These are phyloP conservation scores for Beta lomatogona DNA, from an alignment of 179 eudicot species.

Conservation along the genomic window DNA sequence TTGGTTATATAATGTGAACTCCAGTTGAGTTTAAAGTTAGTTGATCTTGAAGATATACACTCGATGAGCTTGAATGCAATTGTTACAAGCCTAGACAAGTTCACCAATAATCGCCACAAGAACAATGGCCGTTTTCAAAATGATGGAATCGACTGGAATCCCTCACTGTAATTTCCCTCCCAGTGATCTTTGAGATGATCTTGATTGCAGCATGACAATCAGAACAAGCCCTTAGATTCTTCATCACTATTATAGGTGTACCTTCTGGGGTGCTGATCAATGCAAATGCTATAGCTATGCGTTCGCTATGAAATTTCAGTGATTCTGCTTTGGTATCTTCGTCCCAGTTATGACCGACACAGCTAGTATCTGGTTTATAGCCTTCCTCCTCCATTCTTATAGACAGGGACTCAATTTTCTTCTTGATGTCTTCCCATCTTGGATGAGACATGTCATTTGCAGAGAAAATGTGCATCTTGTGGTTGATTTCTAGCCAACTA, in stretches of 20 bases:
- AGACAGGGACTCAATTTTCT: slow-evolving; percentile 51
- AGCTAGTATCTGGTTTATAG: slow-evolving; percentile 68
- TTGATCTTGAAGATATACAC: too few species aligned
- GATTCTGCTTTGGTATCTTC: slow-evolving; percentile 65
- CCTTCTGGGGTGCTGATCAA: slow-evolving; percentile 84
- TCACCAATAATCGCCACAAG: slow-evolving; percentile 94
- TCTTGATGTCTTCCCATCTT: slow-evolving; percentile 51
- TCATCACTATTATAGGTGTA: slow-evolving; percentile 69
- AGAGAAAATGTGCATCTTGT: slow-evolving; percentile 62
- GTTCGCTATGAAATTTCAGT: slow-evolving; percentile 76
- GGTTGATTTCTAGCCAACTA: slow-evolving; percentile 81
- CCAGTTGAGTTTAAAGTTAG: too few species aligned
- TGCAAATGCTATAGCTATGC: slow-evolving; percentile 79
- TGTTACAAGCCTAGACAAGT: too few species aligned
- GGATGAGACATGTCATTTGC: slow-evolving; percentile 74
- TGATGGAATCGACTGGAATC: slow-evolving; percentile 93
- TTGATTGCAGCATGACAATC: slow-evolving; percentile 89
- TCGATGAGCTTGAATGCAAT: too few species aligned
- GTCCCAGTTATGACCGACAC: slow-evolving; percentile 73
- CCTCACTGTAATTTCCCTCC: slow-evolving; percentile 78
- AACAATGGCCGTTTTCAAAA: slow-evolving; percentile 73
- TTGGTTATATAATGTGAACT: too few species aligned
- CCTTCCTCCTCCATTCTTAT: slow-evolving; percentile 72
- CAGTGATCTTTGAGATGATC: slow-evolving; percentile 64
- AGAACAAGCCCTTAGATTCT: slow-evolving; percentile 76